Evolutionary conservation across 163 green algal genomes (phyloP).

Genomic region (Chlorella variabilis): DNA sequence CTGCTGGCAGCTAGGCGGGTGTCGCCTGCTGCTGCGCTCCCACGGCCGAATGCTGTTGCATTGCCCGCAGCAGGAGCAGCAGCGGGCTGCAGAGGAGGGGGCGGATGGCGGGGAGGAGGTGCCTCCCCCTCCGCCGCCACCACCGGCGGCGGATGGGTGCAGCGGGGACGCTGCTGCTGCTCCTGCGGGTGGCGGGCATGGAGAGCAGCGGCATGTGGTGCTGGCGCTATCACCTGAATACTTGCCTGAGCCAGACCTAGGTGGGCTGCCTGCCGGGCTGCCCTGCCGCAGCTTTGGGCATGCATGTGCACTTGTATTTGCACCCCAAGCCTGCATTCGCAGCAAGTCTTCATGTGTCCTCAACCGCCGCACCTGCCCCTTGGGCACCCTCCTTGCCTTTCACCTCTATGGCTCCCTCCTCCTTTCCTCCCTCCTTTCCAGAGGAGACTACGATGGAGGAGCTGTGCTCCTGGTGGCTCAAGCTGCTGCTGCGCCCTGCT

Average conservation of each 20-base stretch:
- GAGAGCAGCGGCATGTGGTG: background rate
- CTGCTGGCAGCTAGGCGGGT: slow-evolving; percentile 35
- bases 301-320: too few relatives aligned
- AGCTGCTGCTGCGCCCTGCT: slow-evolving; percentile 10
- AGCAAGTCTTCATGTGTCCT: too few relatives aligned
- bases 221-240: slow-evolving; percentile 22
- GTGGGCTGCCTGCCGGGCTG: background rate
- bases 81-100: background rate
- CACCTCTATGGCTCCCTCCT: too few relatives aligned
- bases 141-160: too few relatives aligned
- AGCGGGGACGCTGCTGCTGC: background rate
- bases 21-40: slow-evolving; percentile 27
- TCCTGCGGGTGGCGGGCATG: too few relatives aligned
- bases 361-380: too few relatives aligned
- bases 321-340: too few relatives aligned
- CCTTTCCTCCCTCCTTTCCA: too few relatives aligned
- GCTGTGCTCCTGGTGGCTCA: slow-evolving; percentile 25
- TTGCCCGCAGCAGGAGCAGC: slow-evolving; percentile 2
- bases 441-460: slow-evolving; percentile 15
- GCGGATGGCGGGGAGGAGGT: background rate
- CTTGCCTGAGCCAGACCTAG: slow-evolving; percentile 35
- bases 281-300: background rate
- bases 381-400: too few relatives aligned
- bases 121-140: too few relatives aligned
- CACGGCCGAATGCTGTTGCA: slow-evolving; percentile 18